phyloP scores from a whole-genome alignment of 768 basidiomycete genomes.

The Termitomyces sp. region DNA sequence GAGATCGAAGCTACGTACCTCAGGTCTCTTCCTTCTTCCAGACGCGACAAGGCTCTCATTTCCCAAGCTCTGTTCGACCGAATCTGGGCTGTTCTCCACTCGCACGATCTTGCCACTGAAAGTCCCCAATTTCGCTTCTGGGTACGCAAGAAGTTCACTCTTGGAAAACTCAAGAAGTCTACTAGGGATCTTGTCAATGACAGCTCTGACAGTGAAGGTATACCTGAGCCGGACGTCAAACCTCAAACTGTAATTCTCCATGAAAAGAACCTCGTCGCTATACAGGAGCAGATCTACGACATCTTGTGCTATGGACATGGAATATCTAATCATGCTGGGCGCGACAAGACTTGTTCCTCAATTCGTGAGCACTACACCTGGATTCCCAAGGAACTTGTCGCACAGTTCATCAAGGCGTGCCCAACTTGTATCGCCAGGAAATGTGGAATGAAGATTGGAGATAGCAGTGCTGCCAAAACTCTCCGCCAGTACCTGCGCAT shows the following conservation, averaged over 20 bases:
- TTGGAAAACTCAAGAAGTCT: conserved; percentile 33
- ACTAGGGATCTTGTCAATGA: conserved; percentile 10
- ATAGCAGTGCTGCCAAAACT: conserved; percentile 1
- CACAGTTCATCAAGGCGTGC: conserved; percentile 74
- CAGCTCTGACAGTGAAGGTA: not conserved
- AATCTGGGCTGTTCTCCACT: conserved; percentile 65
- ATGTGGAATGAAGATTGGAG: conserved; percentile 26
- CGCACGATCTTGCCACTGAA: conserved; percentile 40
- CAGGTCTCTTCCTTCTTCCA: conserved; percentile 47
- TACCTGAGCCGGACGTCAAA: not conserved
- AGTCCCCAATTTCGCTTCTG: conserved; percentile 79
- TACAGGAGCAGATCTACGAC: conserved; percentile 76
- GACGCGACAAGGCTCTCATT: conserved; percentile 68
- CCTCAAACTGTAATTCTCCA: conserved; percentile 54
- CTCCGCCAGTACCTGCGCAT: conserved; percentile 15
- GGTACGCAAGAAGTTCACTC: conserved; percentile 78
- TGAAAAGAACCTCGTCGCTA: conserved; percentile 69
- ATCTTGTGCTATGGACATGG: conserved; percentile 73
- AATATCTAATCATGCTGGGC: conserved; percentile 64
- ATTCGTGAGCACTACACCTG: conserved; percentile 73
- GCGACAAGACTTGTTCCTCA: conserved; percentile 71
- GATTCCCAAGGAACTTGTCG: conserved; percentile 82
- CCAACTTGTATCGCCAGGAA: conserved; percentile 65
- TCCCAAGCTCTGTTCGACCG: conserved; percentile 66
- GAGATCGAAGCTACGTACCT: conserved; percentile 58